Evolutionary conservation across 2,329 filamentous ascomycete species (phyloP).

Genomic region (Nigrograna mackinnonii): DNA sequence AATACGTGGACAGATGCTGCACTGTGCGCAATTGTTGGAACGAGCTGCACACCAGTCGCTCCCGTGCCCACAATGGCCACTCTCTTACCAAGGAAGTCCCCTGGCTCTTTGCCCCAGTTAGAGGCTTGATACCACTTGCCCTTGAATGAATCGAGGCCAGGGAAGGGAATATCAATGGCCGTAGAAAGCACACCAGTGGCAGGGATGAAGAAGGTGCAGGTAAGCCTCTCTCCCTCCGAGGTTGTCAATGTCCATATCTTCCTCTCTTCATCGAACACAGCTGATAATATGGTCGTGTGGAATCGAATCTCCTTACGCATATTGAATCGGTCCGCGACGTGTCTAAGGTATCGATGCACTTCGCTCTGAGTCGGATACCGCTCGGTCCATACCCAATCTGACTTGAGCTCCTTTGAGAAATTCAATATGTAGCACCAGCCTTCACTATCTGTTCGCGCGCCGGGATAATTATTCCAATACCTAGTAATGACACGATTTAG

Average conservation of each 20-base stretch:
- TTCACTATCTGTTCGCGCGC: constrained; percentile 27
- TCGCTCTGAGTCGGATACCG: not conserved
- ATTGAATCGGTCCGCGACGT: not conserved
- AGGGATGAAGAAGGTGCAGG: not conserved
- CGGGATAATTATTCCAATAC: constrained; percentile 35
- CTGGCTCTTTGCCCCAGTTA: constrained; percentile 56
- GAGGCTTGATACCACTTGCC: not conserved
- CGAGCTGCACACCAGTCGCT: constrained; percentile 64
- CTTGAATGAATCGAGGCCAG: not conserved
- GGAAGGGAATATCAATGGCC: not conserved
- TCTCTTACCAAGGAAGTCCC: constrained; percentile 59
- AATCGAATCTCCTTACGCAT: not conserved
- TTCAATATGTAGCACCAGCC: constrained; percentile 3
- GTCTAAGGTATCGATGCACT: not conserved
- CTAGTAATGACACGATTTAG: too few relatives aligned
- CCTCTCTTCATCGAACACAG: not conserved
- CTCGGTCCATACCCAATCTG: not conserved
- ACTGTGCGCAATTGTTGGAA: constrained; percentile 59
- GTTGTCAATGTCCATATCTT: not conserved
- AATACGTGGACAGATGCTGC: constrained; percentile 59
- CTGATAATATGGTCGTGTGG: not conserved
- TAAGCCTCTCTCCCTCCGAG: not conserved
- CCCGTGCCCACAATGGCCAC: constrained; percentile 64
- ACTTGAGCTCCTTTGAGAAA: not conserved
- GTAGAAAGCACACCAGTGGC: not conserved